A percentile compares a stretch with the other conserved stretches of the same genome.
These are phyloP conservation scores for Globisporangium canariense DNA, from an alignment of 352 stramenopile species.

Conservation along the genomic window DNA sequence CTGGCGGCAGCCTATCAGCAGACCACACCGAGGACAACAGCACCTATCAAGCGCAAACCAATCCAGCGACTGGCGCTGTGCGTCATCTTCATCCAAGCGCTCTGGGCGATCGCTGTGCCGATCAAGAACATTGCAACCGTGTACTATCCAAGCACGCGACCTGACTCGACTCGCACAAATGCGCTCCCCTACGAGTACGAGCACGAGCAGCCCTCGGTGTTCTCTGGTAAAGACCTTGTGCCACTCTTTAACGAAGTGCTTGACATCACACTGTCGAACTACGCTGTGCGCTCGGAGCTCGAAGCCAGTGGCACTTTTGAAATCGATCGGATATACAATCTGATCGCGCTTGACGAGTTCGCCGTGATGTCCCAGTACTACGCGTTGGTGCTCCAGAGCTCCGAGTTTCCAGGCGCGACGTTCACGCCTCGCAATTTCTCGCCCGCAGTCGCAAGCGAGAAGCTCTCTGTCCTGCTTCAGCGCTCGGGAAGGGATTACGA, in stretches of 20 bases:
- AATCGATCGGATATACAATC: slow-evolving; percentile 31
- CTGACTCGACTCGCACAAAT: slow-evolving; percentile 17
- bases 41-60: slow-evolving; percentile 2
- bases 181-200: slow-evolving; percentile 4
- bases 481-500: slow-evolving; percentile 2
- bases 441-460: slow-evolving; percentile 1
- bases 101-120: slow-evolving; percentile 35
- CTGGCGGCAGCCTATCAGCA: not conserved
- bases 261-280: slow-evolving; percentile 22
- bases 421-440: slow-evolving; percentile 30
- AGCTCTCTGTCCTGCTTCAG: slow-evolving; percentile 27
- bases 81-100: slow-evolving; percentile 28
- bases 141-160: slow-evolving; percentile 27
- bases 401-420: slow-evolving; percentile 29
- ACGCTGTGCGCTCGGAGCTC: slow-evolving; percentile 26
- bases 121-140: slow-evolving; percentile 42
- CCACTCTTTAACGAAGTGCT: slow-evolving; percentile 29
- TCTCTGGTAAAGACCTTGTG: slow-evolving; percentile 27
- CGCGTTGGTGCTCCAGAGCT: slow-evolving; percentile 35
- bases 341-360: slow-evolving; percentile 34
- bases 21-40: not conserved
- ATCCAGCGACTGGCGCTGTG: slow-evolving; percentile 9
- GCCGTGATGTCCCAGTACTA: slow-evolving; percentile 34
- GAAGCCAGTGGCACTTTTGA: slow-evolving; percentile 27
- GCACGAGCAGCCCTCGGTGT: not conserved